Percentiles rank a stretch among this genome's conserved stretches.
Conservation (phyloP, 2,329 filamentous ascomycete species). For the Thelonectria blattea region DNA sequence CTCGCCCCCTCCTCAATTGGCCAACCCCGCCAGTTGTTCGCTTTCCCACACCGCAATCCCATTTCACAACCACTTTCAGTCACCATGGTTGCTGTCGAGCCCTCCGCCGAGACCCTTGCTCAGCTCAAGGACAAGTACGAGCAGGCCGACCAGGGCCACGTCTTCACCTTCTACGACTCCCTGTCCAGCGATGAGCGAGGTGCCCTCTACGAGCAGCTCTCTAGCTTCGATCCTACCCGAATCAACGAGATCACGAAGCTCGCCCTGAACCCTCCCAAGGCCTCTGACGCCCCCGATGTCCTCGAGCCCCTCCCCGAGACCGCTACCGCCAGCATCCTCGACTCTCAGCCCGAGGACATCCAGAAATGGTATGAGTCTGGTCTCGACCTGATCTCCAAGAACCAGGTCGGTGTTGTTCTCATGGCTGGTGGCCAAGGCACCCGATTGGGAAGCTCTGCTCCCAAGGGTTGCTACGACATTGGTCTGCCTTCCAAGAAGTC, state of each 20-base stretch:
- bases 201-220: slow-evolving; percentile 80
- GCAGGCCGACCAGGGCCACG: slow-evolving; percentile 78
- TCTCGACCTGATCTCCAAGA: slow-evolving; percentile 78
- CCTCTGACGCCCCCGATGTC: slow-evolving; percentile 58
- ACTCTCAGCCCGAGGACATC: slow-evolving; percentile 80
- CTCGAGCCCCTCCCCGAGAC: slow-evolving; percentile 89
- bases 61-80: slow-evolving; percentile 39
- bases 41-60: slow-evolving; percentile 27
- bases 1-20: slow-evolving; percentile 9
- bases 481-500: slow-evolving; percentile 91
- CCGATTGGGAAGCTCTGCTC: slow-evolving; percentile 88
- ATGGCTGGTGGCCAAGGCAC: slow-evolving; percentile 98
- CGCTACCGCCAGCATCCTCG: slow-evolving; percentile 88
- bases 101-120: slow-evolving; percentile 69
- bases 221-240: slow-evolving; percentile 79
- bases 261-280: slow-evolving; percentile 78
- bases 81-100: slow-evolving; percentile 56
- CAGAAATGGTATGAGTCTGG: slow-evolving; percentile 84
- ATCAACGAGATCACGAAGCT: slow-evolving; percentile 87
- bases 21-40: slow-evolving; percentile 14
- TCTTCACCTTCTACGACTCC: slow-evolving; percentile 83
- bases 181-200: slow-evolving; percentile 77
- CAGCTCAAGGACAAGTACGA: slow-evolving; percentile 75
- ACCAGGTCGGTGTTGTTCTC: slow-evolving; percentile 84
- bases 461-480: slow-evolving; percentile 98